Base-by-base conservation (phyloP, 371 early-diverging fungal species). In the Entomophthora muscae region DNA sequence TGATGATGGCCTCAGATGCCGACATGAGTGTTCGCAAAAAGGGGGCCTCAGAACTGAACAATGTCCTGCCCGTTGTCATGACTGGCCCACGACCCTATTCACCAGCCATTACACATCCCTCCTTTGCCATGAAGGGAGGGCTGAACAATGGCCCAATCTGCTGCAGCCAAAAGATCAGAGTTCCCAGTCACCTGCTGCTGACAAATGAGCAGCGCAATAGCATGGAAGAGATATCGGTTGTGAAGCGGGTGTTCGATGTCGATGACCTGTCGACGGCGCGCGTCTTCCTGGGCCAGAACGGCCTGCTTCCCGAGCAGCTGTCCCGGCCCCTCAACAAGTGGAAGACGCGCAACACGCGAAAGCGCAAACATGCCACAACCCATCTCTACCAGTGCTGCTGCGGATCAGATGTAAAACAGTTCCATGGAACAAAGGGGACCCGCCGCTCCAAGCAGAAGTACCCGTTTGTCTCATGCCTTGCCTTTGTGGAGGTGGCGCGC, bases 351-450 rank as follows among this genome's bases (percentile, higher is more conserved):
- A 61, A 61, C 22, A 61, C 61, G 17, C 32, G 61, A 5, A 31
- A 42, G 7, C 13, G 61, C 7, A 61, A 61, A 26, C 7, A 30
- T 32, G 33, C 33, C 22, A 42, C 42, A 1, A 61, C 61, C 21
- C 61, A 61, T 51, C 61, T 61, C 12, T 61, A 61, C 33, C 61
- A 61, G 27, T 61, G 61, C 27, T 61, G 61, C 33, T 61, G 61
- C 27, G 61, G 61, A 3, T 32, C 33, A 22, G 61, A 61, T 22
- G 61, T 61, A 12, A 61, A 33, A 51, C 31, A 61, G 31, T 61
- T 61, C 52, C 61, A 61, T 42, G 61, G 61, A 2, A 61, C 61
- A 7, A 61, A 61, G 27, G 61, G 61, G 12, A 61, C 33, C 26
- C 61, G 61, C 10, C 31, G 33, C 21, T 61, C 61, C 27, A 61